A percentile compares a stretch with the other conserved stretches of the same genome.
phyloP scores from a whole-genome alignment of 768 basidiomycete species.

The Podaxis sp. region DNA sequence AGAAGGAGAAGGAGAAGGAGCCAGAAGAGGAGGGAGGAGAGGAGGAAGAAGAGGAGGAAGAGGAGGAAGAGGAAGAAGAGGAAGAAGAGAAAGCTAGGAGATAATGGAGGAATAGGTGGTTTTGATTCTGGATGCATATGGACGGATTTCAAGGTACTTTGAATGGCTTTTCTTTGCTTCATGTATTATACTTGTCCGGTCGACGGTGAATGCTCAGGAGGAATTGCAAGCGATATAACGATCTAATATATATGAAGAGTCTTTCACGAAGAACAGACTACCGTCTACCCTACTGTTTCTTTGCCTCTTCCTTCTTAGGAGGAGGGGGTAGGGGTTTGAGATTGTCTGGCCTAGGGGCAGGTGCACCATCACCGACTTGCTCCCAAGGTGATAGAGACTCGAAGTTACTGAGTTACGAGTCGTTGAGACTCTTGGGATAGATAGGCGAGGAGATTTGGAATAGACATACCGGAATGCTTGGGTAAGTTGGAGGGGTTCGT shows the following conservation, averaged over 20 bases:
- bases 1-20: constrained; percentile 17
- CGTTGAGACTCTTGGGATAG: background rate
- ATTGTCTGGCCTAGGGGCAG: constrained; percentile 58
- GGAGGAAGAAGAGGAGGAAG: constrained; percentile 25
- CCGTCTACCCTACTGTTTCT: constrained; percentile 55
- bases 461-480: constrained; percentile 89
- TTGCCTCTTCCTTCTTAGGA: constrained; percentile 74
- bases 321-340: constrained; percentile 77
- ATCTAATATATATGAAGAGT: constrained; percentile 2
- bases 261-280: constrained; percentile 11
- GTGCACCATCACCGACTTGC: constrained; percentile 72
- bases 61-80: constrained; percentile 16
- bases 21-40: constrained; percentile 19
- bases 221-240: constrained; percentile 1
- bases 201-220: background rate
- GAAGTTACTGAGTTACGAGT: constrained; percentile 73
- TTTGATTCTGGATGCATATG: background rate
- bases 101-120: background rate
- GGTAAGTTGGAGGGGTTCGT: constrained; percentile 95
- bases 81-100: constrained; percentile 4
- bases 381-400: constrained; percentile 95
- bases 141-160: background rate
- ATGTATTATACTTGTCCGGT: background rate
- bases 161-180: constrained; percentile 1
- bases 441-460: background rate